These are phyloP conservation scores for Colletotrichum nymphaeae DNA, from an alignment of 2,329 filamentous ascomycete species.

Conservation along the genomic window DNA sequence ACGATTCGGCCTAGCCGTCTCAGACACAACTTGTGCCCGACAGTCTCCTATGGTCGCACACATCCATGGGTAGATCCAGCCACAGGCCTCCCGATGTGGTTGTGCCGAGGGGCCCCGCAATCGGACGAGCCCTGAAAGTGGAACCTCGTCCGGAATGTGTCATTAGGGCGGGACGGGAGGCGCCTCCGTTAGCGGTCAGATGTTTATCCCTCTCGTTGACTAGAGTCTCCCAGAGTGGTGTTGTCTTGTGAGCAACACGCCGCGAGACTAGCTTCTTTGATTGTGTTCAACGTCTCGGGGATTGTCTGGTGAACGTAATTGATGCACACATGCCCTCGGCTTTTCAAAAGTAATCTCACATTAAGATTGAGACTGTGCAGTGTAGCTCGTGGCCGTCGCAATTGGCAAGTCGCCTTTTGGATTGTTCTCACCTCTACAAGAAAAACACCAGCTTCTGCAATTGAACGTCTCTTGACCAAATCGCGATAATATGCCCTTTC, in stretches of 20 bases:
- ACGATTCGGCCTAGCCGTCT: background rate
- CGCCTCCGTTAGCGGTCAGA: background rate
- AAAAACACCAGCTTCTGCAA: no score
- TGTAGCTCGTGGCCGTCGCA: background rate
- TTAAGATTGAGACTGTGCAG: background rate
- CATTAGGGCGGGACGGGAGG: background rate
- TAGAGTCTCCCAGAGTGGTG: background rate
- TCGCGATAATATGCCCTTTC: background rate
- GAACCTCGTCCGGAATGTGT: background rate
- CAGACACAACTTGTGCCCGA: background rate
- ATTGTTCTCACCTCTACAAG: no score
- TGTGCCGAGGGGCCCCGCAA: background rate
- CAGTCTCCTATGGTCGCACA: background rate
- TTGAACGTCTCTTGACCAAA: background rate
- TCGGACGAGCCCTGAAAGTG: constrained; percentile 3
- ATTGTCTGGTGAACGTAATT: background rate
- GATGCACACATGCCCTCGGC: background rate
- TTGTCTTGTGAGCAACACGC: background rate
- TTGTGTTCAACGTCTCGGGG: background rate
- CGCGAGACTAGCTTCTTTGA: background rate
- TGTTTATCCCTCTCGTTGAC: background rate
- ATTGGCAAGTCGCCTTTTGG: no score
- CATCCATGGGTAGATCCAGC: background rate
- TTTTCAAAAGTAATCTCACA: background rate
- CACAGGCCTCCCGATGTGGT: background rate